Evolutionary conservation across 164 flowering plant species (phyloP).

Genomic region (Cinnamomum chago): DNA sequence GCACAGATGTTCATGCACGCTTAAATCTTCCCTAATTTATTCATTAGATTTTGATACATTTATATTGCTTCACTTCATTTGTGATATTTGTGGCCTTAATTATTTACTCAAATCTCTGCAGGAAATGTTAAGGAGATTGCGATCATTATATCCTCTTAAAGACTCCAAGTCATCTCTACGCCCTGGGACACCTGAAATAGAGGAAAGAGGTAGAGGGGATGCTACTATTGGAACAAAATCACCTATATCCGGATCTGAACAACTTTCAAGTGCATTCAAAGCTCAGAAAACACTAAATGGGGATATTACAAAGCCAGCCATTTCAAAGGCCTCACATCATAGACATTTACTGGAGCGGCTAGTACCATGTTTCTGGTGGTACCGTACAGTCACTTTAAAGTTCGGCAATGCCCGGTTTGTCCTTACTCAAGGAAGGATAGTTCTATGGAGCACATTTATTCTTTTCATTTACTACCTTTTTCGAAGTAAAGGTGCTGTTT

Average conservation of each 20-base stretch:
- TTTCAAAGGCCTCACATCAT: constrained; percentile 1
- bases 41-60: background rate
- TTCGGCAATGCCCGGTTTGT: constrained; percentile 33
- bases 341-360: constrained; percentile 14
- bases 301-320: constrained; percentile 10
- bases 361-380: constrained; percentile 46
- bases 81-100: background rate
- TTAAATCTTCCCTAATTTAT: background rate
- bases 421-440: constrained; percentile 39
- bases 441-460: constrained; percentile 34
- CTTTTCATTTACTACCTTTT: constrained; percentile 32
- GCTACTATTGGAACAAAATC: constrained; percentile 12
- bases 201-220: constrained; percentile 12
- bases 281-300: constrained; percentile 5
- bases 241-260: constrained; percentile 14
- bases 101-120: constrained; percentile 12
- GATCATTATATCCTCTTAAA: constrained; percentile 32
- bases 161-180: constrained; percentile 22
- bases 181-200: constrained; percentile 8
- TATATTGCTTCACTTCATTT: background rate
- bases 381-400: constrained; percentile 41
- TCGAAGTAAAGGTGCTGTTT: constrained; percentile 31
- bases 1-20: too few species aligned
- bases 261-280: constrained; percentile 15
- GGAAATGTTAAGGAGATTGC: constrained; percentile 46